Evolutionary conservation across 2,329 filamentous ascomycete genomes (phyloP).

Genomic region (Cladosporium sp.): DNA sequence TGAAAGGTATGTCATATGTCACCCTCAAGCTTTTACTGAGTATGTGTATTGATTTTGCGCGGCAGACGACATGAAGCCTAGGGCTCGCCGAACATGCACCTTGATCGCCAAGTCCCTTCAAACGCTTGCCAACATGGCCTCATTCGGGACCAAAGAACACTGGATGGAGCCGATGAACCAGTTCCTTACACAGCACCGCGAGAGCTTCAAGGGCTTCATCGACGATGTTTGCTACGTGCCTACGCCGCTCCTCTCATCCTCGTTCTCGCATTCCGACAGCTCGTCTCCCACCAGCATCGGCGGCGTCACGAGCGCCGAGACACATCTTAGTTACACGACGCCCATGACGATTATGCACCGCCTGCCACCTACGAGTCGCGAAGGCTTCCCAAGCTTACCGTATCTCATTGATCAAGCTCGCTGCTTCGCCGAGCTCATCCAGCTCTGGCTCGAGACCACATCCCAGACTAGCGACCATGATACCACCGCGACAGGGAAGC

Average conservation of each 20-base stretch:
- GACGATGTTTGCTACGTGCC: slow-evolving; percentile 81
- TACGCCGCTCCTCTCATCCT: slow-evolving; percentile 52
- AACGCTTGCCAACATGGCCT: slow-evolving; percentile 82
- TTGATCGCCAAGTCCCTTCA: slow-evolving; percentile 89
- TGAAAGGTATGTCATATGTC: slow-evolving; percentile 55
- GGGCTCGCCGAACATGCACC: slow-evolving; percentile 80
- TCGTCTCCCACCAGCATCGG: slow-evolving; percentile 22
- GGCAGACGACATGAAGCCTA: slow-evolving; percentile 71
- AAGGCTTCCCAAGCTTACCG: slow-evolving; percentile 88
- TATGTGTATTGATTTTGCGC: slow-evolving; percentile 13
- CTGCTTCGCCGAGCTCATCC: slow-evolving; percentile 76
- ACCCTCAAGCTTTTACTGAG: not conserved
- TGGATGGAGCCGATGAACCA: slow-evolving; percentile 99
- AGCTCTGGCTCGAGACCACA: slow-evolving; percentile 63
- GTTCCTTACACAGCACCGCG: slow-evolving; percentile 69
- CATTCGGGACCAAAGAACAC: slow-evolving; percentile 89
- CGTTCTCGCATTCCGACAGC: slow-evolving; percentile 41
- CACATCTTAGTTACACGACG: slow-evolving; percentile 62
- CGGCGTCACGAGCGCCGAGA: slow-evolving; percentile 26
- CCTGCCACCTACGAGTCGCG: slow-evolving; percentile 70
- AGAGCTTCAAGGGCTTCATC: slow-evolving; percentile 79
- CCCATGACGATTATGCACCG: slow-evolving; percentile 84
- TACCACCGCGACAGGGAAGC: slow-evolving; percentile 25
- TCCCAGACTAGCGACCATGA: slow-evolving; percentile 19
- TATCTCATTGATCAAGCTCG: slow-evolving; percentile 87